phyloP scores from a whole-genome alignment of 2,329 filamentous ascomycete species.

The Chlorencoelia australis region DNA sequence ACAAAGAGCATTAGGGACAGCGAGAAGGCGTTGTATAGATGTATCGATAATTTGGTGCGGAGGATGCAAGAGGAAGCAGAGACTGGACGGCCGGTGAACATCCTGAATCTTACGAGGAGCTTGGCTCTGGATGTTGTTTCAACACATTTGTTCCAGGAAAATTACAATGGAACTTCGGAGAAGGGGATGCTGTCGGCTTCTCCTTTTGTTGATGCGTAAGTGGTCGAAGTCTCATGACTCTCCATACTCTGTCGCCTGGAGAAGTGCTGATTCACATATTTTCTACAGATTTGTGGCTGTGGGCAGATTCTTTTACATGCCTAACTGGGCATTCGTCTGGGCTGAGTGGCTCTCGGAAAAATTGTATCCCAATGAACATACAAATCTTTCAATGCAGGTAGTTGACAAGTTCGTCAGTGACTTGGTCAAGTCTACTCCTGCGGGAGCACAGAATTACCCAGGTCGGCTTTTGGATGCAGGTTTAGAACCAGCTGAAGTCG shows the following conservation, averaged over 20 bases:
- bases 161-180: conserved; percentile 35
- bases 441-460: conserved; percentile 36
- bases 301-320: conserved; percentile 44
- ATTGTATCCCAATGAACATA: conserved; percentile 27
- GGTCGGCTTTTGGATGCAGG: conserved; percentile 36
- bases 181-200: conserved; percentile 31
- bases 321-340: conserved; percentile 30
- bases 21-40: conserved; percentile 30
- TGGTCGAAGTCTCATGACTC: too few relatives aligned
- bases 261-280: too few relatives aligned
- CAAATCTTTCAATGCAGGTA: conserved; percentile 25
- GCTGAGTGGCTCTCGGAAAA: conserved; percentile 29
- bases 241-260: too few relatives aligned
- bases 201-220: conserved; percentile 41
- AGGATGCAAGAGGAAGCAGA: conserved; percentile 29
- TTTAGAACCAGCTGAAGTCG: conserved; percentile 34
- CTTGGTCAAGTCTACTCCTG: conserved; percentile 27
- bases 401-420: conserved; percentile 35
- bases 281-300: conserved; percentile 47
- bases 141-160: conserved; percentile 40
- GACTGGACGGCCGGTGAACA: conserved; percentile 31
- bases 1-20: conserved; percentile 34
- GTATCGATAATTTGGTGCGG: conserved; percentile 33
- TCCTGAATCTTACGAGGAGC: conserved; percentile 38
- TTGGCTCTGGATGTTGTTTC: conserved; percentile 45